phyloP scores from a whole-genome alignment of 1,284 basidiomycete species.

The Tilletia walkeri region DNA sequence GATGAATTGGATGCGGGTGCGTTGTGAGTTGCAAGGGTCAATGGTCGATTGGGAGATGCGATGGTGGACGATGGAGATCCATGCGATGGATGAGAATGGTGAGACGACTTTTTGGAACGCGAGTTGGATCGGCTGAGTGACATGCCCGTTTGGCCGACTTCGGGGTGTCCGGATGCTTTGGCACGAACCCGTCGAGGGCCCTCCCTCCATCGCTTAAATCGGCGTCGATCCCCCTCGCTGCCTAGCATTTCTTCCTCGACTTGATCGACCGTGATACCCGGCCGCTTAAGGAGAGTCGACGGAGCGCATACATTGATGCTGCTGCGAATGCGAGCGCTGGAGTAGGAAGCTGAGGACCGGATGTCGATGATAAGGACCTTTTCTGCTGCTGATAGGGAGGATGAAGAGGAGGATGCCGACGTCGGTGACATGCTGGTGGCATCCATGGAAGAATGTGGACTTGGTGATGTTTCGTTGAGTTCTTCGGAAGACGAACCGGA shows the following conservation, averaged over 20 bases:
- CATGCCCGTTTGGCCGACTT: too few species aligned
- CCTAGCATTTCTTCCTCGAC: slow-evolving; percentile 50
- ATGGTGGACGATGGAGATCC: not conserved
- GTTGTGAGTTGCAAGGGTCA: not conserved
- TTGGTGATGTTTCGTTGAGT: not conserved
- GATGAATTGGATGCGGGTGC: not conserved
- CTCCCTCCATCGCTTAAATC: slow-evolving; percentile 40
- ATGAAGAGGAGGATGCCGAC: too few species aligned
- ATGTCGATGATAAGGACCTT: slow-evolving; percentile 73
- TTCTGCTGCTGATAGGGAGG: not conserved
- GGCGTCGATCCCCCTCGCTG: slow-evolving; percentile 29
- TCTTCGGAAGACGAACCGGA: not conserved
- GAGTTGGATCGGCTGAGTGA: slow-evolving; percentile 13
- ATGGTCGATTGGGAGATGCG: not conserved
- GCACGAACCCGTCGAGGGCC: slow-evolving; percentile 23
- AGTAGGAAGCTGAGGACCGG: slow-evolving; percentile 65
- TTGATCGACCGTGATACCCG: slow-evolving; percentile 47
- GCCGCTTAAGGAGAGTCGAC: slow-evolving; percentile 74
- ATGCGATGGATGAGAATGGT: too few species aligned
- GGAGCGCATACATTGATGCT: slow-evolving; percentile 89
- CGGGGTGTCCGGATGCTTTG: not conserved
- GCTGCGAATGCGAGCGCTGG: slow-evolving; percentile 39
- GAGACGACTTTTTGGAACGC: not conserved
- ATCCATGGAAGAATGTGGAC: not conserved
- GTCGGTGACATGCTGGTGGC: not conserved